Percentiles rank a stretch among this genome's conserved stretches.
phyloP scores from a whole-genome alignment of 2,329 filamentous ascomycete genomes.

The Botrytis paeoniae region DNA sequence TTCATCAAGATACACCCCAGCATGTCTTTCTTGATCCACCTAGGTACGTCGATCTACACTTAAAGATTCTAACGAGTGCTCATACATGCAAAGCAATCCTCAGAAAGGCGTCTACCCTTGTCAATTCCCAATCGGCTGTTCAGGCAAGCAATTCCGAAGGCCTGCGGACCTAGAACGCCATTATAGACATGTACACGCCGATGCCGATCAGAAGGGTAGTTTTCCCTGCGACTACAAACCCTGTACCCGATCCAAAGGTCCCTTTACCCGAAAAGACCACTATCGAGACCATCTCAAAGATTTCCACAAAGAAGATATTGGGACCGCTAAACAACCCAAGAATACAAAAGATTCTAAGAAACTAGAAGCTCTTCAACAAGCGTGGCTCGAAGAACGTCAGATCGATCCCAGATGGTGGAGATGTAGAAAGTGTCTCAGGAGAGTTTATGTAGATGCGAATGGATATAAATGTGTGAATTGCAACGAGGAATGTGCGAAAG shows the following conservation, averaged over 20 bases:
- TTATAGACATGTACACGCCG: constrained; percentile 36
- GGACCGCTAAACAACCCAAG: constrained; percentile 25
- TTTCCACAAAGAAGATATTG: constrained; percentile 45
- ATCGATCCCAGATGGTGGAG: constrained; percentile 30
- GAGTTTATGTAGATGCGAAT: constrained; percentile 22
- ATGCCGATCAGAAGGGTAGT: constrained; percentile 23
- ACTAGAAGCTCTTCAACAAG: constrained; percentile 25
- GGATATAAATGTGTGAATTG: constrained; percentile 30
- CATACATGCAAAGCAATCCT: constrained; percentile 17
- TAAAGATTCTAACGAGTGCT: neutral
- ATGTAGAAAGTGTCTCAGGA: constrained; percentile 33
- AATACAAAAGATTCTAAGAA: constrained; percentile 16
- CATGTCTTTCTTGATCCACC: constrained; percentile 27
- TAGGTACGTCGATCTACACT: constrained; percentile 9
- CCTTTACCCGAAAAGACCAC: constrained; percentile 49
- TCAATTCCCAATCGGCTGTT: constrained; percentile 28
- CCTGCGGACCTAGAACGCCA: constrained; percentile 42
- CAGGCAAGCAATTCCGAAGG: constrained; percentile 31
- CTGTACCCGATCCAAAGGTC: constrained; percentile 36
- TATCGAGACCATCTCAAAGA: constrained; percentile 48
- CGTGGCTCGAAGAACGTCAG: constrained; percentile 30
- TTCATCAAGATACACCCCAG: constrained; percentile 19
- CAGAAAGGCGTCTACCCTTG: constrained; percentile 26
- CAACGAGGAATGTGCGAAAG: constrained; percentile 29
- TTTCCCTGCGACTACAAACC: constrained; percentile 36